Evolutionary conservation across 2,329 filamentous ascomycete species (phyloP).

Genomic region (Aspergillus pseudoviridinutans): DNA sequence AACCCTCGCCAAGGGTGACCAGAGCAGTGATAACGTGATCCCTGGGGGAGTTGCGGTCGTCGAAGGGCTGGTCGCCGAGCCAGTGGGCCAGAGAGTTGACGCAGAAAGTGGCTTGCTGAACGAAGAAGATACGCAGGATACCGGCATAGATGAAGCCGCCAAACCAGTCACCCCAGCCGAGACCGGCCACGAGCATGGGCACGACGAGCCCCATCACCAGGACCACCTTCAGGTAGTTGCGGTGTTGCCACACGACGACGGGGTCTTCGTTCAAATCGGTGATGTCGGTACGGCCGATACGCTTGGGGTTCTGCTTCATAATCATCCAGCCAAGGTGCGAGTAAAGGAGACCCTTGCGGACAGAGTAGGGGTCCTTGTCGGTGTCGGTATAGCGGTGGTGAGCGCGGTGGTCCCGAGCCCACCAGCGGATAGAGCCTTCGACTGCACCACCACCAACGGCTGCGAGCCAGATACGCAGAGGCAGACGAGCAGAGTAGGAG

Average conservation of each 20-base stretch:
- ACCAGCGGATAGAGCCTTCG: constrained; percentile 84
- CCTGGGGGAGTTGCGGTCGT: constrained; percentile 86
- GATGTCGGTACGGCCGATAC: constrained; percentile 82
- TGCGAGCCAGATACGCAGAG: constrained; percentile 77
- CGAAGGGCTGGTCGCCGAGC: constrained; percentile 88
- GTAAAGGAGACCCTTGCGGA: constrained; percentile 82
- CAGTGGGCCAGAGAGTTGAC: constrained; percentile 89
- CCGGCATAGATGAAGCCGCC: constrained; percentile 83
- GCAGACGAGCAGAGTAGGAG: constrained; percentile 72
- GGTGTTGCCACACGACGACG: constrained; percentile 83
- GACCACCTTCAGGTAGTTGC: constrained; percentile 77
- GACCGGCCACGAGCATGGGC: constrained; percentile 69
- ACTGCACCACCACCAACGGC: constrained; percentile 78
- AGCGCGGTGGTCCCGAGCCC: constrained; percentile 79
- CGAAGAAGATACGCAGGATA: constrained; percentile 82
- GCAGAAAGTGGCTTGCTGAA: constrained; percentile 90
- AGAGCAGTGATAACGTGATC: constrained; percentile 84
- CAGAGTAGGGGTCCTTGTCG: constrained; percentile 86
- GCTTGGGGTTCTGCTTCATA: constrained; percentile 89
- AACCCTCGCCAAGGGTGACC: constrained; percentile 81
- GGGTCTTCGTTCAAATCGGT: constrained; percentile 82
- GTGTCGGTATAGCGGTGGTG: constrained; percentile 92
- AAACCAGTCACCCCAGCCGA: constrained; percentile 75
- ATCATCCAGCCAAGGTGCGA: constrained; percentile 88
- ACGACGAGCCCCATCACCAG: constrained; percentile 72